phyloP scores from a whole-genome alignment of 371 early-diverging fungal species.

The Batkoa obscura region DNA sequence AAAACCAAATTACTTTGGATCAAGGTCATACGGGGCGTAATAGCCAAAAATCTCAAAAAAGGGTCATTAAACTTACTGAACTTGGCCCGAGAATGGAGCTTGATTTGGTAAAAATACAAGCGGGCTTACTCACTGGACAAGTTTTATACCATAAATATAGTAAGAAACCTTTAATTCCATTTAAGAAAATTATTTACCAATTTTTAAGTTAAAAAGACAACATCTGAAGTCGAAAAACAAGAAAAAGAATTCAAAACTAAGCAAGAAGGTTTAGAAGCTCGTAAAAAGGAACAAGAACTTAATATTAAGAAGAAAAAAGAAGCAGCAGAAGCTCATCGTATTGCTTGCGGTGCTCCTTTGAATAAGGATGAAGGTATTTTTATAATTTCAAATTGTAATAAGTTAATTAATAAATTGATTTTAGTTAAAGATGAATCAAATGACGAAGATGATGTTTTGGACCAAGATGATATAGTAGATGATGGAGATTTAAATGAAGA shows the following conservation, averaged over 20 bases:
- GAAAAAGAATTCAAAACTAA: slow-evolving; percentile 30
- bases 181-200: slow-evolving; percentile 1
- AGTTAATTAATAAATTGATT: neutral
- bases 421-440: slow-evolving; percentile 4
- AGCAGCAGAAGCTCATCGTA: slow-evolving; percentile 22
- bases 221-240: slow-evolving; percentile 40
- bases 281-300: slow-evolving; percentile 55
- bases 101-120: slow-evolving; percentile 73
- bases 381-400: neutral
- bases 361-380: neutral
- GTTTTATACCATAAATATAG: slow-evolving; percentile 63
- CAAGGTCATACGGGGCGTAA: slow-evolving; percentile 60
- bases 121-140: slow-evolving; percentile 82
- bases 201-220: slow-evolving; percentile 40
- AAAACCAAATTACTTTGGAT: slow-evolving; percentile 53
- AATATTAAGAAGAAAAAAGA: slow-evolving; percentile 64
- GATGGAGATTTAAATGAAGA: slow-evolving; percentile 7
- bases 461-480: slow-evolving; percentile 1
- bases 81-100: slow-evolving; percentile 85
- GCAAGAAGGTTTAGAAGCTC: slow-evolving; percentile 34
- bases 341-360: slow-evolving; percentile 11
- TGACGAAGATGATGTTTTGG: slow-evolving; percentile 11
- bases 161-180: slow-evolving; percentile 10
- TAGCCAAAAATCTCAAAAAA: slow-evolving; percentile 53
- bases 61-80: slow-evolving; percentile 73